Percentiles rank a stretch among this genome's conserved stretches.
Evolutionary conservation across 257 asterid genomes (phyloP).

Genomic region (Solanum sitiens): DNA sequence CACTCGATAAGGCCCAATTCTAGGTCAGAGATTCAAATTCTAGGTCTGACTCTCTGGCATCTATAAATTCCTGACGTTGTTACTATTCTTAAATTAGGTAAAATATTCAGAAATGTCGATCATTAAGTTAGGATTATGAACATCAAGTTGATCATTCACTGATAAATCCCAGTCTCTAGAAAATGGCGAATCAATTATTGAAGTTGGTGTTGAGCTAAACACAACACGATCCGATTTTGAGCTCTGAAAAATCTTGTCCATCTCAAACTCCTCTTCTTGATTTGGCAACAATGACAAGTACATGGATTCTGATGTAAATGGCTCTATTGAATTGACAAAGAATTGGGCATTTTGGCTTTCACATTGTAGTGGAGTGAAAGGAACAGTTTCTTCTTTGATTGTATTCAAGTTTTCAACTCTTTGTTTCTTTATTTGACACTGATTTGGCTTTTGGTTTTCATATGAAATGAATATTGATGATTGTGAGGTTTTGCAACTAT

Average conservation of each 20-base stretch:
- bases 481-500: constrained; percentile 26
- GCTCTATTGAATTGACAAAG: constrained; percentile 2
- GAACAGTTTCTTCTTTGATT: background rate
- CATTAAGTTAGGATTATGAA: background rate
- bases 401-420: background rate
- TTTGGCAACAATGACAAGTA: constrained; percentile 25
- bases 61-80: no score
- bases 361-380: background rate
- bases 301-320: constrained; percentile 28
- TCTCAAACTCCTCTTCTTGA: constrained; percentile 19
- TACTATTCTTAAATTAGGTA: background rate
- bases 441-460: constrained; percentile 8
- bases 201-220: constrained; percentile 1
- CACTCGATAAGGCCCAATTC: background rate
- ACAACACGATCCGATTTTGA: constrained; percentile 26
- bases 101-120: background rate
- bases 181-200: background rate
- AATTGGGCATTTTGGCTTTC: constrained; percentile 7
- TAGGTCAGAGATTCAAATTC: background rate
- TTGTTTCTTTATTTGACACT: background rate
- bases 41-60: background rate
- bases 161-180: background rate
- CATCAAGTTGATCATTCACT: background rate
- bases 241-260: constrained; percentile 4
- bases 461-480: background rate